phyloP scores from a whole-genome alignment of 176 grass and related monocot genomes.

The Puya raimondii region DNA sequence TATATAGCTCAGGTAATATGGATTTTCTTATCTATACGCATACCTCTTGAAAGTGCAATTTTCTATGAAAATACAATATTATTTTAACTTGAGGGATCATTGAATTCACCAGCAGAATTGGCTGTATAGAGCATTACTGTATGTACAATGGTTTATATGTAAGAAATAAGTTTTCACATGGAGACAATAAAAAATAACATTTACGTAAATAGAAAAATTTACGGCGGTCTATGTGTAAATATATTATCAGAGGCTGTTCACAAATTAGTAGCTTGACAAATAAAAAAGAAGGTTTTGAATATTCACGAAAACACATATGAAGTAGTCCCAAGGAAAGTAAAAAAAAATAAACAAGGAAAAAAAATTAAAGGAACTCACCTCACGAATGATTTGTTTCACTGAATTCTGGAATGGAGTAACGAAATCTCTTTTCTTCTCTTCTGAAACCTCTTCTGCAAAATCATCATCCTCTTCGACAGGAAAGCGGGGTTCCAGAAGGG shows the following conservation, averaged over 20 bases:
- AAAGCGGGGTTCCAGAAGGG: slow-evolving; percentile 64
- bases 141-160: no score
- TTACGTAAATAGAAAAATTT: no score
- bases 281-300: neutral
- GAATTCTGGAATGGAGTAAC: slow-evolving; percentile 87
- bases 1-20: no score
- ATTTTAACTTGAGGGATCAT: no score
- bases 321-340: neutral
- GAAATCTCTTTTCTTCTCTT: slow-evolving; percentile 46
- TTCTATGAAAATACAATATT: no score
- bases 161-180: no score
- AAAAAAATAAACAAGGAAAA: neutral
- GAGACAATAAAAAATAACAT: no score
- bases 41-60: no score
- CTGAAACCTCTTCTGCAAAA: slow-evolving; percentile 31
- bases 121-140: no score
- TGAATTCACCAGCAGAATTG: no score
- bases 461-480: slow-evolving; percentile 44
- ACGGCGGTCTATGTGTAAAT: neutral
- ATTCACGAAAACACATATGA: neutral
- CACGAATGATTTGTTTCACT: slow-evolving; percentile 78
- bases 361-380: slow-evolving; percentile 36
- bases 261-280: neutral
- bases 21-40: no score
- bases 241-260: neutral